Conservation (phyloP, 2,329 filamentous ascomycete genomes). For the Xylaria sp. region DNA sequence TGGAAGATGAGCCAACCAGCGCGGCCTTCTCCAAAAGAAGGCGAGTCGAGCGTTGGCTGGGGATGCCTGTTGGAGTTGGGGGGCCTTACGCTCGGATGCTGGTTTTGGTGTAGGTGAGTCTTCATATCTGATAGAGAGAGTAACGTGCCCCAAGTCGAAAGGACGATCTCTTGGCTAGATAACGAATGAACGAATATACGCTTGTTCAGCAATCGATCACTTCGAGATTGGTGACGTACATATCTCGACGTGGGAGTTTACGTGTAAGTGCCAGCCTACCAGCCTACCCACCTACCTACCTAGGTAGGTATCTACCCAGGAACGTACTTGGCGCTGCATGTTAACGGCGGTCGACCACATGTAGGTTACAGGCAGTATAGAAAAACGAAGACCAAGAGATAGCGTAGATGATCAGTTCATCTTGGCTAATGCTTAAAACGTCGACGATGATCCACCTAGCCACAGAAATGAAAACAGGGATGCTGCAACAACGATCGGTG, state of each 20-base stretch:
- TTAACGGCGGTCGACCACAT: conserved; percentile 26
- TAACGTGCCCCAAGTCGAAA: conserved; percentile 8
- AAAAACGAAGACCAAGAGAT: conserved; percentile 18
- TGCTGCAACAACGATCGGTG: conserved; percentile 38
- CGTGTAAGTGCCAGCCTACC: conserved; percentile 5
- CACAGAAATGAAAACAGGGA: conserved; percentile 22
- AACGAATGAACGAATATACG: neutral
- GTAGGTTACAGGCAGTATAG: neutral
- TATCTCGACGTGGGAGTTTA: conserved; percentile 2
- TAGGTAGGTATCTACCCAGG: neutral
- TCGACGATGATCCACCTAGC: conserved; percentile 15
- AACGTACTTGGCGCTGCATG: conserved; percentile 26
- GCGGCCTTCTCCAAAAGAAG: conserved; percentile 4
- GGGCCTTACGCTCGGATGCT: conserved; percentile 11
- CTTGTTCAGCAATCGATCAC: neutral
- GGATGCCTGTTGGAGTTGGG: conserved; percentile 11
- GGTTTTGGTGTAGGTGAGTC: conserved; percentile 21
- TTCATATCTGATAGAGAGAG: conserved; percentile 27
- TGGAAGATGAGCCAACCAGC: conserved; percentile 24
- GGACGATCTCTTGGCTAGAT: conserved; percentile 15
- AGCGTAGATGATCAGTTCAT: conserved; percentile 23
- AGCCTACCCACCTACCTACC: neutral
- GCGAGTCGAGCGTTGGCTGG: conserved; percentile 15
- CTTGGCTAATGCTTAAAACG: conserved; percentile 29
- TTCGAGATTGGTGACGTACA: conserved; percentile 9